These are phyloP conservation scores for Thermothelomyces thermophilus DNA, from an alignment of 2,329 filamentous ascomycete species.

Conservation along the genomic window DNA sequence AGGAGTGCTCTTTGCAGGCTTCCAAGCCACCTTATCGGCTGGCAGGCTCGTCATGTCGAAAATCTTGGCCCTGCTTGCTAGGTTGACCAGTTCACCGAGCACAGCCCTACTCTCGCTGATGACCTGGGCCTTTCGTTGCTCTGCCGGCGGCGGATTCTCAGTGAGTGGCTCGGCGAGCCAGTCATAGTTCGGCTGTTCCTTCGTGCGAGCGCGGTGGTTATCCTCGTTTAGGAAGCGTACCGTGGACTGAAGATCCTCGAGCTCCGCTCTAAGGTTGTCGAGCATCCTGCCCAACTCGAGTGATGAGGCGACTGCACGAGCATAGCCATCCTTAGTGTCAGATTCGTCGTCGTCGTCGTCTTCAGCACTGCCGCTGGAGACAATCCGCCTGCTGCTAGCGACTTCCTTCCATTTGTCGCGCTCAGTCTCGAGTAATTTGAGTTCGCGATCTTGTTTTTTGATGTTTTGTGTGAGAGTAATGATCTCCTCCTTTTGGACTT, in stretches of 20 bases:
- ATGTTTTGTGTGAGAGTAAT: conserved; percentile 55
- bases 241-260: conserved; percentile 56
- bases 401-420: conserved; percentile 66
- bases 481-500: conserved; percentile 44
- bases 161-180: conserved; percentile 60
- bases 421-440: conserved; percentile 57
- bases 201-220: conserved; percentile 54
- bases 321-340: conserved; percentile 53
- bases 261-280: conserved; percentile 63
- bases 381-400: conserved; percentile 54
- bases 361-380: conserved; percentile 36
- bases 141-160: conserved; percentile 34
- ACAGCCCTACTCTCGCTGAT: conserved; percentile 57
- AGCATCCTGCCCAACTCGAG: no score
- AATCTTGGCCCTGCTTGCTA: conserved; percentile 49
- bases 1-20: conserved; percentile 56
- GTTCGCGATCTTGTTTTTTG: conserved; percentile 60
- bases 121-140: conserved; percentile 46
- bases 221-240: conserved; percentile 63
- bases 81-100: conserved; percentile 56
- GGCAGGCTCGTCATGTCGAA: conserved; percentile 55
- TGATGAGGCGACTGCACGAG: conserved; percentile 62
- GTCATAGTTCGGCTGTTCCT: conserved; percentile 48
- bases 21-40: conserved; percentile 58
- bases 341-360: conserved; percentile 27